Percentiles rank a stretch among this genome's conserved stretches.
Evolutionary conservation across 1,139 yeast species (phyloP).

Genomic region (Wickerhamomyces sp.): DNA sequence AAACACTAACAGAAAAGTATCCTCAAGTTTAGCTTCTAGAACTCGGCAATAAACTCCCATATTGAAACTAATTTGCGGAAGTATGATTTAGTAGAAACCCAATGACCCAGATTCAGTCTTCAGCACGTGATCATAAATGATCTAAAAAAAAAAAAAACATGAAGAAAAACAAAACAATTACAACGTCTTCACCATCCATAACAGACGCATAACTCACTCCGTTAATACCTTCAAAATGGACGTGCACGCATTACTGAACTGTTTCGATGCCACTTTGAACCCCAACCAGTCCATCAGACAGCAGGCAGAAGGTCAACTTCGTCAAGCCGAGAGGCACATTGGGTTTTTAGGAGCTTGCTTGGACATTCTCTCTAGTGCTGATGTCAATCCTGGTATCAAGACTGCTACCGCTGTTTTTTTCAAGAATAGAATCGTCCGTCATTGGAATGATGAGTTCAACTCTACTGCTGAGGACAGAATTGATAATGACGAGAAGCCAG

Average conservation of each 20-base stretch:
- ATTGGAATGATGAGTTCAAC: slow-evolving; percentile 47
- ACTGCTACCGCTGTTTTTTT: slow-evolving; percentile 84
- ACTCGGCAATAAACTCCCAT: too few relatives aligned
- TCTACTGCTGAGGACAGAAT: slow-evolving; percentile 34
- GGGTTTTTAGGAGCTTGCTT: slow-evolving; percentile 85
- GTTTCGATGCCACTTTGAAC: slow-evolving; percentile 79
- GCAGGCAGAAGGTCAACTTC: slow-evolving; percentile 66
- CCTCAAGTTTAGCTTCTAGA: too few relatives aligned
- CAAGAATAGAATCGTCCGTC: slow-evolving; percentile 65
- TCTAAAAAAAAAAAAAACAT: neutral
- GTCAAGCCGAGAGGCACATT: slow-evolving; percentile 46
- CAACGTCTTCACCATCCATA: too few relatives aligned
- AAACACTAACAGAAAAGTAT: too few relatives aligned
- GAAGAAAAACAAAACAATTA: neutral
- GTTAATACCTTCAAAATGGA: slow-evolving; percentile 44
- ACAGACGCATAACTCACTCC: neutral
- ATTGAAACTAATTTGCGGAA: too few relatives aligned
- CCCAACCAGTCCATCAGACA: slow-evolving; percentile 59
- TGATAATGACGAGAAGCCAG: slow-evolving; percentile 66
- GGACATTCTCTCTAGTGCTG: slow-evolving; percentile 58
- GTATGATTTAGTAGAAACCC: too few relatives aligned
- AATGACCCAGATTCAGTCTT: too few relatives aligned
- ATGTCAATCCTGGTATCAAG: slow-evolving; percentile 52
- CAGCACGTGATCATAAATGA: too few relatives aligned
- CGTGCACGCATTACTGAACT: slow-evolving; percentile 57